Percentiles rank a stretch among this genome's conserved stretches.
Evolutionary conservation across 139 green algal species (phyloP).

Genomic region (Auxenochlorella pyrenoidosa): DNA sequence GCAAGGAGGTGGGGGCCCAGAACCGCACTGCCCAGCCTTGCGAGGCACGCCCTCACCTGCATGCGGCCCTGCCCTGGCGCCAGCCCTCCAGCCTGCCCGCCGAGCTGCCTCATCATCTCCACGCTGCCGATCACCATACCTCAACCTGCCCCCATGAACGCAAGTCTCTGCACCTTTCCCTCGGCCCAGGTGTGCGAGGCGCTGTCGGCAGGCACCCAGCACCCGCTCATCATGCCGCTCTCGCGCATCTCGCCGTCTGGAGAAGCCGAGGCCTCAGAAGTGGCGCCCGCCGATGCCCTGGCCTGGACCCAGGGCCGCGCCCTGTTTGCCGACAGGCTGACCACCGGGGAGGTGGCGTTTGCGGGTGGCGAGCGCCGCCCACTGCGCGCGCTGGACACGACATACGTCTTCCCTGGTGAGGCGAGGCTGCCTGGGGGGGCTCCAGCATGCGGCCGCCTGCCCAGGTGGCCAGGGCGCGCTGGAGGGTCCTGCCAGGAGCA

Average conservation of each 20-base stretch:
- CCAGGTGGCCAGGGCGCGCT: too few relatives aligned
- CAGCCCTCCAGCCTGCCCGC: too few relatives aligned
- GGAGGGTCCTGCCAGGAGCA: too few relatives aligned
- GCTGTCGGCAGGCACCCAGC: constrained; percentile 61
- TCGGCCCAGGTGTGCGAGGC: constrained; percentile 24
- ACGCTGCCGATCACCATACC: too few relatives aligned
- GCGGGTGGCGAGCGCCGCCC: neutral
- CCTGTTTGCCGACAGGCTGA: constrained; percentile 42
- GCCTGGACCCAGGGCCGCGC: constrained; percentile 62
- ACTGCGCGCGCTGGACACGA: constrained; percentile 45
- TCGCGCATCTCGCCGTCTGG: constrained; percentile 42
- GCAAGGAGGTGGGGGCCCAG: constrained; percentile 40
- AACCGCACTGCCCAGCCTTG: neutral
- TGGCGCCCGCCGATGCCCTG: constrained; percentile 70
- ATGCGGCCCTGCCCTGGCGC: too few relatives aligned
- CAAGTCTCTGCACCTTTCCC: too few relatives aligned
- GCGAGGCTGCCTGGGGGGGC: neutral
- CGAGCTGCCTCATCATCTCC: too few relatives aligned
- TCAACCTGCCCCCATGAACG: neutral
- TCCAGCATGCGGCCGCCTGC: too few relatives aligned
- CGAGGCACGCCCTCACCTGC: neutral
- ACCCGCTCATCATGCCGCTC: constrained; percentile 84
- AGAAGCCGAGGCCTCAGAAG: constrained; percentile 53
- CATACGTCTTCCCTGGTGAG: constrained; percentile 58
- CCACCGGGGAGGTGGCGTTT: neutral